Evolutionary conservation across 2,329 filamentous ascomycete genomes (phyloP).

Genomic region (Neodidymelliopsis sp.): DNA sequence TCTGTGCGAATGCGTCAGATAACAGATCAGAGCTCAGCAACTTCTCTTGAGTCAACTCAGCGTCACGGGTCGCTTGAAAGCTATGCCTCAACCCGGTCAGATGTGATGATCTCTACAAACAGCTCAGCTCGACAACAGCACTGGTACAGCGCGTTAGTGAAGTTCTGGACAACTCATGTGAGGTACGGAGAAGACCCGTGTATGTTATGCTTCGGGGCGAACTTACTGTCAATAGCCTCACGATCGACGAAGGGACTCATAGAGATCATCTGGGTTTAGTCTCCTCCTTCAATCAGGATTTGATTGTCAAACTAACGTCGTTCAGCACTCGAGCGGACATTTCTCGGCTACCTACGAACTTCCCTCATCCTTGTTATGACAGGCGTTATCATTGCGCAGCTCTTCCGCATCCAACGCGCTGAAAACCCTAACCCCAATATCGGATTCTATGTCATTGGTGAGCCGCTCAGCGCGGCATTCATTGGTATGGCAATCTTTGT

Average conservation of each 20-base stretch:
- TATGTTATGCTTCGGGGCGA: not conserved
- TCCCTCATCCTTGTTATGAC: slow-evolving; percentile 73
- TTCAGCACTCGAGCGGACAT: slow-evolving; percentile 76
- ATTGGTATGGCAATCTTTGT: slow-evolving; percentile 59
- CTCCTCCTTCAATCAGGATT: not conserved
- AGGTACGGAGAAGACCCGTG: slow-evolving; percentile 20
- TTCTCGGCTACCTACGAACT: slow-evolving; percentile 75
- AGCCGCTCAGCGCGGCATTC: slow-evolving; percentile 63
- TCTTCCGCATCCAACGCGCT: slow-evolving; percentile 68
- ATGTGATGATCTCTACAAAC: not conserved
- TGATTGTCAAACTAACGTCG: slow-evolving; percentile 11
- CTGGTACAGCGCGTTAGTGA: slow-evolving; percentile 50
- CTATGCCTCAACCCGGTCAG: slow-evolving; percentile 12
- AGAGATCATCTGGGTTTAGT: slow-evolving; percentile 65
- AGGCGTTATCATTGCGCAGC: slow-evolving; percentile 70
- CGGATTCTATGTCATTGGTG: slow-evolving; percentile 67
- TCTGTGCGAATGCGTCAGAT: slow-evolving; percentile 15
- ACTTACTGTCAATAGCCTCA: slow-evolving; percentile 38
- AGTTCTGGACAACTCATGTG: slow-evolving; percentile 60
- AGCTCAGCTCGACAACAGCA: slow-evolving; percentile 13
- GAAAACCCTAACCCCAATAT: slow-evolving; percentile 55
- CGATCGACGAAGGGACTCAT: slow-evolving; percentile 59
- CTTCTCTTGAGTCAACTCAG: slow-evolving; percentile 13
- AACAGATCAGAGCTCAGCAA: not conserved
- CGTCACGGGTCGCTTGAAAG: slow-evolving; percentile 7